Percentiles rank a stretch among this genome's conserved stretches.
Conservation (phyloP, 2,329 filamentous ascomycete species). For the Tolypocladium tropicale region DNA sequence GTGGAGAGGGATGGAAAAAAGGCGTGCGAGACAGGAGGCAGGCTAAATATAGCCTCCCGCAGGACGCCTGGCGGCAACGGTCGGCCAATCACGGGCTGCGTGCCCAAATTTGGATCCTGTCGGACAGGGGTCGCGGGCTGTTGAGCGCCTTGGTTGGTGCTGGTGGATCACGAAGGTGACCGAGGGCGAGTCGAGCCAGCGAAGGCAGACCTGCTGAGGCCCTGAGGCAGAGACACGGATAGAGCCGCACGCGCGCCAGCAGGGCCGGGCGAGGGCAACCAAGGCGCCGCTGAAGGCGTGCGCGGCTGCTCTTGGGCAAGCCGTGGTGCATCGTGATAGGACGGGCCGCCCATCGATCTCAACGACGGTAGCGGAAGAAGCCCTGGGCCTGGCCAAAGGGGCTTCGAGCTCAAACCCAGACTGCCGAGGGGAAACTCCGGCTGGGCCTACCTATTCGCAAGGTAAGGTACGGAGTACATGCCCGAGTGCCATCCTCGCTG, state of each 20-base stretch:
- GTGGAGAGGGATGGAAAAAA: background rate
- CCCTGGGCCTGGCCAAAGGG: background rate
- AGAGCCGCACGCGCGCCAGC: background rate
- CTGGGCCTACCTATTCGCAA: too few relatives aligned
- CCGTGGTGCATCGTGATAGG: background rate
- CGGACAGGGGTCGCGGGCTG: background rate
- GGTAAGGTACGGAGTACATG: too few relatives aligned
- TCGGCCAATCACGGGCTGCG: conserved; percentile 16
- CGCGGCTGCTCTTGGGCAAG: background rate
- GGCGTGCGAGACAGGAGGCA: conserved; percentile 3
- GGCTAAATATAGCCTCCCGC: conserved; percentile 23
- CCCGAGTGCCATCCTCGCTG: background rate
- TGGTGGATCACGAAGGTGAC: background rate
- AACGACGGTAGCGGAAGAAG: too few relatives aligned
- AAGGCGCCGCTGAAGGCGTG: background rate
- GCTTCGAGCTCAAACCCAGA: background rate
- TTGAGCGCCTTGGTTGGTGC: background rate
- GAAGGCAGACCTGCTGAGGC: background rate
- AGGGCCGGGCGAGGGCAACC: background rate
- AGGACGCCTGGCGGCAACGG: conserved; percentile 19
- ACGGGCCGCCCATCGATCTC: too few relatives aligned
- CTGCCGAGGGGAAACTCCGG: too few relatives aligned
- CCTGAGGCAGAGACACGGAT: background rate
- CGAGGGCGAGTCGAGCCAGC: background rate
- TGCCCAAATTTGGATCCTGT: conserved; percentile 13